These are phyloP conservation scores for Penicillium griseofulvum DNA, from an alignment of 2,329 filamentous ascomycete species.

Conservation along the genomic window DNA sequence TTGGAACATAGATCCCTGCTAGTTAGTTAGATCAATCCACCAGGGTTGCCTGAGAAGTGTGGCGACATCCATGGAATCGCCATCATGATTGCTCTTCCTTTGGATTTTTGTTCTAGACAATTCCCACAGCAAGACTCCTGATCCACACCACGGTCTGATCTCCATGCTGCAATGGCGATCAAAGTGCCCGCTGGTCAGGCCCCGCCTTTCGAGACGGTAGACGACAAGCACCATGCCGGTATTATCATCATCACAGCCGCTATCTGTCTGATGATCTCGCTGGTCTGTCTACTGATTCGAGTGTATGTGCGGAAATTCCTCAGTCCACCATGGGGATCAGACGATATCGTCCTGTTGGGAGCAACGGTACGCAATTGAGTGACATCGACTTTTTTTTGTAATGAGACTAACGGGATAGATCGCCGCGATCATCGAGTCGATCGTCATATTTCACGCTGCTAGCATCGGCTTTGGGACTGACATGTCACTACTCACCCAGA, in stretches of 20 bases:
- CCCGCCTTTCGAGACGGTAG: constrained; percentile 26
- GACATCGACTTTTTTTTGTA: not conserved
- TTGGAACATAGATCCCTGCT: too few species aligned
- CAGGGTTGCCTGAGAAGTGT: too few species aligned
- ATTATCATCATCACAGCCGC: constrained; percentile 25
- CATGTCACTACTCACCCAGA: not conserved
- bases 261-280: not conserved
- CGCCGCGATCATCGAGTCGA: not conserved
- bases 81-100: not conserved
- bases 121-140: not conserved
- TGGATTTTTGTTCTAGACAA: not conserved
- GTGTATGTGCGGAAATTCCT: not conserved
- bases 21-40: too few species aligned
- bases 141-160: not conserved
- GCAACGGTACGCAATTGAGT: not conserved
- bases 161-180: constrained; percentile 7
- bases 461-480: not conserved
- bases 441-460: not conserved
- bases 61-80: not conserved
- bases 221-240: constrained; percentile 30
- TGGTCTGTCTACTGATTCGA: not conserved
- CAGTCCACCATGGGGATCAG: not conserved
- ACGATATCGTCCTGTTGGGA: not conserved
- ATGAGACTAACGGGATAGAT: not conserved
- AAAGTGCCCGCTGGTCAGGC: constrained; percentile 16